Percentiles rank a stretch among this genome's conserved stretches.
Evolutionary conservation across 192 early-diverging fungal genomes (phyloP).

Genomic region (Backusella macrospora): DNA sequence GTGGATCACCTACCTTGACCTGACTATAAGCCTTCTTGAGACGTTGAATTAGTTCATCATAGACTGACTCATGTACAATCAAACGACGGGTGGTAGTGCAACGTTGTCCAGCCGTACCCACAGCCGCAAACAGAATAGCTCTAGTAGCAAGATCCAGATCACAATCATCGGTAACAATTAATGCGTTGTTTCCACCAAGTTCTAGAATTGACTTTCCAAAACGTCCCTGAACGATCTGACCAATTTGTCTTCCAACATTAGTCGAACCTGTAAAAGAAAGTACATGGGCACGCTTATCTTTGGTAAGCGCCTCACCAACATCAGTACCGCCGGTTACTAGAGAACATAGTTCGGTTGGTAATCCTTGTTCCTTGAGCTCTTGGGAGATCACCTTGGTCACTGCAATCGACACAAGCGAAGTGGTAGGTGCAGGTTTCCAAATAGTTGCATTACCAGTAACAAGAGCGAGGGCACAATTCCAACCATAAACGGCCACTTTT

Average conservation of each 20-base stretch:
- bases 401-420: conserved; percentile 82
- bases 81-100: conserved; percentile 94
- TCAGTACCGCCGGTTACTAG: conserved; percentile 84
- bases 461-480: conserved; percentile 90
- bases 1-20: conserved; percentile 87
- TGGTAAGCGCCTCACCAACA: conserved; percentile 76
- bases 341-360: conserved; percentile 84
- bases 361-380: conserved; percentile 77
- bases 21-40: conserved; percentile 85
- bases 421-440: conserved; percentile 87
- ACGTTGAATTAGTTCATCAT: conserved; percentile 79
- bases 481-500: conserved; percentile 81
- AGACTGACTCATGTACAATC: conserved; percentile 85
- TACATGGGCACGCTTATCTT: conserved; percentile 72
- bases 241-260: conserved; percentile 74
- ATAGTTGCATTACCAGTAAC: conserved; percentile 90
- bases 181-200: conserved; percentile 95
- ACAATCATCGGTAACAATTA: conserved; percentile 90
- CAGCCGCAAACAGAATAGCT: conserved; percentile 89
- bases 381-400: conserved; percentile 84
- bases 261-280: conserved; percentile 95
- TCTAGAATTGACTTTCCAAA: conserved; percentile 90
- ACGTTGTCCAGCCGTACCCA: conserved; percentile 94
- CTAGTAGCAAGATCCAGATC: conserved; percentile 88
- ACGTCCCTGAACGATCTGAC: conserved; percentile 74